phyloP scores from a whole-genome alignment of 2,329 filamentous ascomycete species.

The Ophiocordyceps camponoti-floridani region DNA sequence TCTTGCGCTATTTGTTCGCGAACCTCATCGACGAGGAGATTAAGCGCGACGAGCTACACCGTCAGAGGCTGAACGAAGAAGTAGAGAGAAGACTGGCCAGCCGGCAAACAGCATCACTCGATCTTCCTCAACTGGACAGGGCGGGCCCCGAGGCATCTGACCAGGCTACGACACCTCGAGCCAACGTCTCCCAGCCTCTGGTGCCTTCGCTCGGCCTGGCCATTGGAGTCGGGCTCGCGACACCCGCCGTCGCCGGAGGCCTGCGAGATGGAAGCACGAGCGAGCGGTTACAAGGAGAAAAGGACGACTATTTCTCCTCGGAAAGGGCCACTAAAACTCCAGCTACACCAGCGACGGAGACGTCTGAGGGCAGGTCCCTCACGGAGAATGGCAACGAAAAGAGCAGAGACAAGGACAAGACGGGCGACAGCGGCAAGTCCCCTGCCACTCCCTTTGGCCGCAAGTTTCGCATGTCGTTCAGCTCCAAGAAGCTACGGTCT shows the following conservation, averaged over 20 bases:
- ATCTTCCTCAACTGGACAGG: slow-evolving; percentile 17
- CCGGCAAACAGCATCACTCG: slow-evolving; percentile 39
- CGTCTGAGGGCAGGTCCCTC: slow-evolving; percentile 29
- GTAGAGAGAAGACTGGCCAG: slow-evolving; percentile 38
- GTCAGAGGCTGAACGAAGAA: slow-evolving; percentile 47
- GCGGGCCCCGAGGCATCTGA: slow-evolving; percentile 21
- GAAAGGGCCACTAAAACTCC: slow-evolving; percentile 12
- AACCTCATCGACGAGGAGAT: slow-evolving; percentile 84
- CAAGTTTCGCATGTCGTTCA: slow-evolving; percentile 72
- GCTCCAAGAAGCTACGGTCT: slow-evolving; percentile 68
- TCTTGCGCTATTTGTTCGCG: slow-evolving; percentile 79
- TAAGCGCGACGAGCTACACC: slow-evolving; percentile 55
- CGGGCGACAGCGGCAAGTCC: slow-evolving; percentile 34
- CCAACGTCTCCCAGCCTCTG: slow-evolving; percentile 42
- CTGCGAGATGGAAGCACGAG: slow-evolving; percentile 21
- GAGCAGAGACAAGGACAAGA: slow-evolving; percentile 26
- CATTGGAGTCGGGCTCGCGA: slow-evolving; percentile 50
- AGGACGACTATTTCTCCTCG: slow-evolving; percentile 63
- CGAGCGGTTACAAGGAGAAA: slow-evolving; percentile 44
- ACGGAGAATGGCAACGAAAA: slow-evolving; percentile 29
- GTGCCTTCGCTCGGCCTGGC: slow-evolving; percentile 57
- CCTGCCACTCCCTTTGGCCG: slow-evolving; percentile 56
- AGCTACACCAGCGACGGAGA: slow-evolving; percentile 13
- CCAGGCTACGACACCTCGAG: slow-evolving; percentile 40
- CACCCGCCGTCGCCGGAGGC: slow-evolving; percentile 38